Evolutionary conservation across 305 asterid species (phyloP).

Genomic region (Fraxinus greggii): DNA sequence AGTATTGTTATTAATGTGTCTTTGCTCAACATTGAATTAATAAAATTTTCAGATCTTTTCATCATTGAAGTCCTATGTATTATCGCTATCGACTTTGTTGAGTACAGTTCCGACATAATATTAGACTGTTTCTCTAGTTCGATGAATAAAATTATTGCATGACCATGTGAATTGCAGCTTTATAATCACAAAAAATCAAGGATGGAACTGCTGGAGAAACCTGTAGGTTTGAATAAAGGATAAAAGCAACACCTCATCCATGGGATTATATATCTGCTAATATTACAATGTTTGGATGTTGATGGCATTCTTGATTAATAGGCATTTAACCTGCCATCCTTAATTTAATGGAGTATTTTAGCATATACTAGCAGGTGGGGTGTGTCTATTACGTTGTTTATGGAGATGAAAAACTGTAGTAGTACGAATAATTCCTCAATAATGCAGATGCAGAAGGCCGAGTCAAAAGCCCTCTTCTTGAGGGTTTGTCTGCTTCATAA

Average conservation of each 20-base stretch:
- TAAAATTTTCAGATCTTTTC: not conserved
- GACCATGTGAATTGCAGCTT: no score
- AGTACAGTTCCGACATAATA: not conserved
- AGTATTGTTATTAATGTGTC: not conserved
- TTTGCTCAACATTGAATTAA: not conserved
- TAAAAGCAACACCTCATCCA: not conserved
- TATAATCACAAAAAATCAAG: no score
- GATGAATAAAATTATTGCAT: no score
- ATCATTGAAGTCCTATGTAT: not conserved
- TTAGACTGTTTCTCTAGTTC: not conserved
- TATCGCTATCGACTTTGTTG: not conserved
- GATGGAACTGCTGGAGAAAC: no score
- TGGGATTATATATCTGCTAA: not conserved
- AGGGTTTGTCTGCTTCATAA: constrained; percentile 11
- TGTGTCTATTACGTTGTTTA: not conserved
- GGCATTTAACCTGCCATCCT: not conserved
- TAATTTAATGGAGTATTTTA: not conserved
- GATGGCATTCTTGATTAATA: not conserved
- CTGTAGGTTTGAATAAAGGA: not conserved
- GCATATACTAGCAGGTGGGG: not conserved
- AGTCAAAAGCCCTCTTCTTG: constrained; percentile 14
- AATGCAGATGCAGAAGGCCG: not conserved
- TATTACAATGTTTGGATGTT: not conserved
- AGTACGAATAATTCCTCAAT: not conserved
- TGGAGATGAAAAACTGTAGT: not conserved